phyloP scores from a whole-genome alignment of 2,329 filamentous ascomycete genomes.

The Penicillium occitanis region DNA sequence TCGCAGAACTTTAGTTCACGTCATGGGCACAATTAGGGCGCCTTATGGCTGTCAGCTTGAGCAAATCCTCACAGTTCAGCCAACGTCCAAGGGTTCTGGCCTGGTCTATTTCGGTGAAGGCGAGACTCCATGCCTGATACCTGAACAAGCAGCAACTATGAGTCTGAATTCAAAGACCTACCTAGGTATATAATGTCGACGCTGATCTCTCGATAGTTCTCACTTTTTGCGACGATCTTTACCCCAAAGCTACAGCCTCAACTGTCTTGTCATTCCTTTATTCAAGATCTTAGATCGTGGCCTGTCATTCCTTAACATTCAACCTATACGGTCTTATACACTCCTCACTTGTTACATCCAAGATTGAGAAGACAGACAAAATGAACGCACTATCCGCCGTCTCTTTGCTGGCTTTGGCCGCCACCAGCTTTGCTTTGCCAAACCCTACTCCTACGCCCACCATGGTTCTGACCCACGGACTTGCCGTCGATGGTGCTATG shows the following conservation, averaged over 20 bases:
- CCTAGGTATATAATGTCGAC: not conserved
- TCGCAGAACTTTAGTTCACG: not conserved
- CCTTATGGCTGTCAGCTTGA: not conserved
- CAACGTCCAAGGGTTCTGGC: not conserved
- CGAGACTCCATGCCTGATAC: not conserved
- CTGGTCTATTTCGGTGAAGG: not conserved
- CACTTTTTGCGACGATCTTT: not conserved
- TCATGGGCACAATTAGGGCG: not conserved
- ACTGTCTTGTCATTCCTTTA: slow-evolving; percentile 3
- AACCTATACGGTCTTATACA: not conserved
- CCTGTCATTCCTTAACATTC: not conserved
- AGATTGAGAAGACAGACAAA: not conserved
- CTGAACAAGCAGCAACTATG: not conserved
- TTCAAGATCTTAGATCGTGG: slow-evolving; percentile 3
- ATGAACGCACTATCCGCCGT: slow-evolving; percentile 1
- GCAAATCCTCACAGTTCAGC: not conserved
- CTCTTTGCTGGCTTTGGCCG: slow-evolving; percentile 8
- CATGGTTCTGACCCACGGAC: not conserved
- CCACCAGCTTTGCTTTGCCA: slow-evolving; percentile 2
- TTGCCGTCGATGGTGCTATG: slow-evolving; percentile 12
- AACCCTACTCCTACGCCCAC: slow-evolving; percentile 1
- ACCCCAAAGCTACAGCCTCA: not conserved
- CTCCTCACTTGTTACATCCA: not conserved
- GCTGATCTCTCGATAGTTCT: not conserved
- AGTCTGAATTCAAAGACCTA: not conserved